phyloP scores from a whole-genome alignment of 1,284 basidiomycete genomes.

The Ustilago bromivora region DNA sequence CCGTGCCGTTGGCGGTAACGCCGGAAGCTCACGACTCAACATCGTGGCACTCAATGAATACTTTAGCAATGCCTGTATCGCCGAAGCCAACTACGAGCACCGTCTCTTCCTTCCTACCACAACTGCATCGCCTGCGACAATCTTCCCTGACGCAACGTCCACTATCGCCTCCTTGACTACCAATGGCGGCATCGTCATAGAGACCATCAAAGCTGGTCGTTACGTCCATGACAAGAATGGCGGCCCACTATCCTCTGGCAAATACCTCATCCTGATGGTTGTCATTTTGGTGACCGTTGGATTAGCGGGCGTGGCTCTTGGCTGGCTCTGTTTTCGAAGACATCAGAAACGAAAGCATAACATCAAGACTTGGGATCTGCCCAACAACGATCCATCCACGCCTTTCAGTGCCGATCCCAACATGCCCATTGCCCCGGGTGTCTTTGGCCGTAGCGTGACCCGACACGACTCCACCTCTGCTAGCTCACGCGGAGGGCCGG shows the following conservation, averaged over 20 bases:
- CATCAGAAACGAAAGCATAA: constrained; percentile 33
- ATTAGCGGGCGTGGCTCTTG: constrained; percentile 32
- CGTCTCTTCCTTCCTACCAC: constrained; percentile 34
- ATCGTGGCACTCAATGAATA: constrained; percentile 50
- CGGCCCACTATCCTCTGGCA: constrained; percentile 17
- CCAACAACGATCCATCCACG: constrained; percentile 36
- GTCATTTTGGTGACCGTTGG: constrained; percentile 29
- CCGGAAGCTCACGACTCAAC: constrained; percentile 50
- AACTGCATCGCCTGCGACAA: constrained; percentile 28
- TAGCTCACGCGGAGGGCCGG: constrained; percentile 11
- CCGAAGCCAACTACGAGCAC: constrained; percentile 13
- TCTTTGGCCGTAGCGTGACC: constrained; percentile 35
- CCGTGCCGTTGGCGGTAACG: constrained; percentile 18
- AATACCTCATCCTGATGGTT: constrained; percentile 39
- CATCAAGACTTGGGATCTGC: constrained; percentile 48
- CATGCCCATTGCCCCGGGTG: constrained; percentile 44
- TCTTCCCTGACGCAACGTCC: constrained; percentile 51
- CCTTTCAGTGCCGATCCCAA: constrained; percentile 44
- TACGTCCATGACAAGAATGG: constrained; percentile 10
- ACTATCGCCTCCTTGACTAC: constrained; percentile 50
- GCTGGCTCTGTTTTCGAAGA: constrained; percentile 51
- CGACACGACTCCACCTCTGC: constrained; percentile 19
- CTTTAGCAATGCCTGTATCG: constrained; percentile 32
- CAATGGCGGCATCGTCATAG: constrained; percentile 32
- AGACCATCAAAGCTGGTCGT: constrained; percentile 47